Evolutionary conservation across 2,329 filamentous ascomycete genomes (phyloP), one percentile per base, ranked within the genome.

Genomic region (Sclerotinia minor): DNA sequence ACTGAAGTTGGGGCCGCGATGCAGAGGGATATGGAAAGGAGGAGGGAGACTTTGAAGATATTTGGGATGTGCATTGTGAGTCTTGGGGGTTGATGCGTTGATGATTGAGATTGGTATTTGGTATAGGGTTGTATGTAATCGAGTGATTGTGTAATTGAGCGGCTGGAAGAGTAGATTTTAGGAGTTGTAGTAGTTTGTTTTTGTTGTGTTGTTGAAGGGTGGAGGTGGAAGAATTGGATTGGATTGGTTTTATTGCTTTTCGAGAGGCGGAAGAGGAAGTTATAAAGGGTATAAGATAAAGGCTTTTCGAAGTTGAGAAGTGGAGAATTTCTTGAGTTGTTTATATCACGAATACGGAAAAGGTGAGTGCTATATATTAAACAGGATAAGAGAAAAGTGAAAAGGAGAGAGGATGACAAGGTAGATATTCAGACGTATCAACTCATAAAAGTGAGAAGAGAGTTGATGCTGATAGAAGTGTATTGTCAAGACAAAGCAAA

Each of bases 1-100:
- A 45, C 19, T 5, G 55, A 38, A 41, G 44, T 45, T 26, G 45
- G 65, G 26, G 57, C 55, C 5, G 55, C 57, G n/a, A 67, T 2
- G 13, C 55, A 45, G 19, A 67, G 24, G n/a, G 35, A 24, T 21
- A 50, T 24, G 15, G 61, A 41, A 26, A 35, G 2, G 57, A 67
- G 35, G 45, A 61, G 21, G 26, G 21, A 63, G 47, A 67, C 13
- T 3, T 38, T 29, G 32, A 54, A 45, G 64, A 53, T 44, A 19
- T 4, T 45, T 45, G 55, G 21, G 24, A 15, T 21, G 13, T 35
- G 55, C 65, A 67, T 35, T 7, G 35, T 35, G 6, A 5, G 29
- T 67, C 3, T 61, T 45, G 55, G 53, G 13, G 26, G 35, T 11
- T 29, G 26, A 6, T 8, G 35, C n/a, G 35, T 35, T 35, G 35